A percentile compares a stretch with the other conserved stretches of the same genome.
These are phyloP conservation scores for Lactuca saligna DNA, from an alignment of 129 eudicot species.

Conservation along the genomic window DNA sequence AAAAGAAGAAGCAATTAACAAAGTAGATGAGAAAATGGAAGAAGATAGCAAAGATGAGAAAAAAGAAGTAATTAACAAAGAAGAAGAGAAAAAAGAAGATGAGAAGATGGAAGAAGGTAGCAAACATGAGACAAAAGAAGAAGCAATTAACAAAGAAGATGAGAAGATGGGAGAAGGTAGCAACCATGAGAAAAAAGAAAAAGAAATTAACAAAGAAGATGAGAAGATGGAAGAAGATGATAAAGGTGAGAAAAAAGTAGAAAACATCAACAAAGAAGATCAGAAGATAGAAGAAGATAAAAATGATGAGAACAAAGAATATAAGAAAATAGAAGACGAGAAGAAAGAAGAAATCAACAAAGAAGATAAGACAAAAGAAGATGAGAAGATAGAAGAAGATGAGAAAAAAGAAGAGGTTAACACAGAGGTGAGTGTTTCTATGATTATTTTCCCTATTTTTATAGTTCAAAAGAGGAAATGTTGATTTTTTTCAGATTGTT, in stretches of 20 bases:
- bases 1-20: too few relatives aligned
- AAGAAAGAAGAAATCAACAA: slow-evolving; percentile 3
- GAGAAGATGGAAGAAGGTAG: slow-evolving; percentile 40
- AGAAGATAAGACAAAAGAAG: slow-evolving; percentile 16
- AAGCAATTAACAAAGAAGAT: not conserved
- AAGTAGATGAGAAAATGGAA: too few relatives aligned
- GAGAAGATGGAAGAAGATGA: too few relatives aligned
- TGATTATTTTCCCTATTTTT: not conserved
- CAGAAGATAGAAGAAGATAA: too few relatives aligned
- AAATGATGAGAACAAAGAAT: not conserved
- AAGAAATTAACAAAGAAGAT: too few relatives aligned
- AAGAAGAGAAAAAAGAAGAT: too few relatives aligned
- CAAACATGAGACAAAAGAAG: slow-evolving; percentile 21
- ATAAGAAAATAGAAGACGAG: not conserved
- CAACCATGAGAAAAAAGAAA: too few relatives aligned
- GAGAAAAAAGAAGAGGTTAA: slow-evolving; percentile 13
- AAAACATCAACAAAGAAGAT: too few relatives aligned
- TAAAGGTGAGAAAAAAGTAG: too few relatives aligned
- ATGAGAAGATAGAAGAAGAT: slow-evolving; percentile 1
- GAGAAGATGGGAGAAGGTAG: too few relatives aligned
- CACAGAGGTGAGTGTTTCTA: slow-evolving; percentile 26
- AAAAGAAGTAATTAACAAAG: too few relatives aligned
- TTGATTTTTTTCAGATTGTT: not conserved
- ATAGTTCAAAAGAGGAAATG: not conserved
- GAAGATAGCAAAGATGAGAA: not conserved